These are phyloP conservation scores for Globisporangium iwayamae DNA, from an alignment of 352 stramenopile genomes.

Conservation along the genomic window DNA sequence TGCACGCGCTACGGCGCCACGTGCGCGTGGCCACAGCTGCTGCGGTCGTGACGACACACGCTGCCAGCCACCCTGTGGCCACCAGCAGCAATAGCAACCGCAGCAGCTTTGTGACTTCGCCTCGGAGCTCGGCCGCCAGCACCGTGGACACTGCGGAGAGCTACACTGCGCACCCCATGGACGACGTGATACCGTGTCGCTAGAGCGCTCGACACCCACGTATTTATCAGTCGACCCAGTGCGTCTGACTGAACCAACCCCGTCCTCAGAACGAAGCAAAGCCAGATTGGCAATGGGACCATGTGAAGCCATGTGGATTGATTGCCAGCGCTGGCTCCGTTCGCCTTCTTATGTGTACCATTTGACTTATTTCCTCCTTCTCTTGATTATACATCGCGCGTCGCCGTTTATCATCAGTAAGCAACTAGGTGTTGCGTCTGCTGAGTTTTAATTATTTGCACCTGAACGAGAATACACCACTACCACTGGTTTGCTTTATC, in stretches of 20 bases:
- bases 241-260: neutral
- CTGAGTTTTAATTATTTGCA: neutral
- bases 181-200: constrained; percentile 31
- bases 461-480: neutral
- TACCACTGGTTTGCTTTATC: no score
- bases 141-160: constrained; percentile 9
- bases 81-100: neutral
- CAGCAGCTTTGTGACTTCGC: neutral
- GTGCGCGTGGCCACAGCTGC: constrained; percentile 5
- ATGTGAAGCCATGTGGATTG: no score
- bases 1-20: constrained; percentile 44
- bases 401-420: no score
- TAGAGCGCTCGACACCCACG: constrained; percentile 12
- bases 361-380: neutral
- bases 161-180: constrained; percentile 20
- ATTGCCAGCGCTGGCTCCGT: neutral
- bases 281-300: no score
- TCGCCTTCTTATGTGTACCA: neutral
- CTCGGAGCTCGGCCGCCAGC: neutral
- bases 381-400: neutral
- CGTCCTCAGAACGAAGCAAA: neutral
- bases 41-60: neutral
- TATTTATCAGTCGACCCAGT: constrained; percentile 17
- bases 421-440: no score
- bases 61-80: no score